phyloP scores from a whole-genome alignment of 352 stramenopile genomes.

The Pilasporangium apinafurcum region DNA sequence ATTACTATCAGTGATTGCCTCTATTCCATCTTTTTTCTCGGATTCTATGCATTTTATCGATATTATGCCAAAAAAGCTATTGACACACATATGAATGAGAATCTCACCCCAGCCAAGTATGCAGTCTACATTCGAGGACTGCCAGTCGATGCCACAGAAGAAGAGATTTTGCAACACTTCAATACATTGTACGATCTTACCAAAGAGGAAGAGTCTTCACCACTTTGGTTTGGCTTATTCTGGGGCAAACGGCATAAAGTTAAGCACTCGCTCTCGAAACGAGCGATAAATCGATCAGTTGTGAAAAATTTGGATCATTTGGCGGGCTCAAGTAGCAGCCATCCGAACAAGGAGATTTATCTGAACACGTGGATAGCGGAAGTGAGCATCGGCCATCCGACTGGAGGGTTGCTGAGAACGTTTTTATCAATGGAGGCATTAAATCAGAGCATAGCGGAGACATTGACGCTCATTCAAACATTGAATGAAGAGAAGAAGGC shows the following conservation, averaged over 20 bases:
- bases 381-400: slow-evolving; percentile 74
- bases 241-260: slow-evolving; percentile 25
- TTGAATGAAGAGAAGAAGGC: slow-evolving; percentile 37
- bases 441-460: slow-evolving; percentile 49
- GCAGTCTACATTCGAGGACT: slow-evolving; percentile 17
- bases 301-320: slow-evolving; percentile 71
- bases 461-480: slow-evolving; percentile 38
- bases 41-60: slow-evolving; percentile 28
- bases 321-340: slow-evolving; percentile 19
- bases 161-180: slow-evolving; percentile 35
- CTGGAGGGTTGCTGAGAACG: slow-evolving; percentile 56
- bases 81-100: slow-evolving; percentile 25
- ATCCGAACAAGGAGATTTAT: slow-evolving; percentile 48
- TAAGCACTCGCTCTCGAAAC: slow-evolving; percentile 25
- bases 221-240: slow-evolving; percentile 13
- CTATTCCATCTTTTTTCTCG: slow-evolving; percentile 37
- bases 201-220: slow-evolving; percentile 8
- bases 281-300: slow-evolving; percentile 27
- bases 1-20: slow-evolving; percentile 26
- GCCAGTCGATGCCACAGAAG: slow-evolving; percentile 12
- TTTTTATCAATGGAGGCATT: slow-evolving; percentile 73
- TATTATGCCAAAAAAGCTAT: slow-evolving; percentile 21
- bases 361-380: slow-evolving; percentile 81
- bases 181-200: slow-evolving; percentile 21
- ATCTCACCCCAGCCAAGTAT: slow-evolving; percentile 47